Conservation (phyloP, 768 basidiomycete genomes). For the Phaeolepiota aurea region DNA sequence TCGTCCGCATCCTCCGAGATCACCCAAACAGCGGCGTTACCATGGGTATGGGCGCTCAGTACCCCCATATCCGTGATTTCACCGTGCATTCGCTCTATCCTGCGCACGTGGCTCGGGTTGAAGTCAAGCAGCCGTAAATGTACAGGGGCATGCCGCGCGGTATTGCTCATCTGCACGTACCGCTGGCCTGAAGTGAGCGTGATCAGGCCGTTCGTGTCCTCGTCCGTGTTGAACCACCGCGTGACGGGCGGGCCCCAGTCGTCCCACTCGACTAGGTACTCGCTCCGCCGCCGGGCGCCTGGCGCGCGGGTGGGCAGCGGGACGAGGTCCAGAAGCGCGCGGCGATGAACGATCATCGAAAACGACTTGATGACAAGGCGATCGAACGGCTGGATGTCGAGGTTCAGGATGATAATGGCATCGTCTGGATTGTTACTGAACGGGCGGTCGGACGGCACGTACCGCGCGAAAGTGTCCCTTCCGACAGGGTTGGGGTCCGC, state of each 20-base stretch:
- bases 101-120: neutral
- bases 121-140: neutral
- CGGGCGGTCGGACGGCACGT: neutral
- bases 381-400: slow-evolving; percentile 1
- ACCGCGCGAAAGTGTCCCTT: neutral
- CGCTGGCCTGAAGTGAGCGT: neutral
- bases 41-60: neutral
- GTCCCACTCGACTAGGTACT: neutral
- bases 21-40: no score
- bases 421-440: neutral
- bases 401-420: neutral
- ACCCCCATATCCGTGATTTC: neutral
- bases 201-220: neutral
- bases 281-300: no score
- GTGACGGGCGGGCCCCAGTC: neutral
- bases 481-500: slow-evolving; percentile 7
- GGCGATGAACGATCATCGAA: neutral
- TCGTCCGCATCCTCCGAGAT: neutral
- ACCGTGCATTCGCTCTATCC: neutral
- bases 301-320: neutral
- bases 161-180: neutral
- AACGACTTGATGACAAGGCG: neutral
- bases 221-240: neutral
- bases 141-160: neutral
- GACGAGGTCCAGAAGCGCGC: neutral